These are phyloP conservation scores for Penicillium sp. DNA, from an alignment of 2,329 filamentous ascomycete species.

Conservation along the genomic window DNA sequence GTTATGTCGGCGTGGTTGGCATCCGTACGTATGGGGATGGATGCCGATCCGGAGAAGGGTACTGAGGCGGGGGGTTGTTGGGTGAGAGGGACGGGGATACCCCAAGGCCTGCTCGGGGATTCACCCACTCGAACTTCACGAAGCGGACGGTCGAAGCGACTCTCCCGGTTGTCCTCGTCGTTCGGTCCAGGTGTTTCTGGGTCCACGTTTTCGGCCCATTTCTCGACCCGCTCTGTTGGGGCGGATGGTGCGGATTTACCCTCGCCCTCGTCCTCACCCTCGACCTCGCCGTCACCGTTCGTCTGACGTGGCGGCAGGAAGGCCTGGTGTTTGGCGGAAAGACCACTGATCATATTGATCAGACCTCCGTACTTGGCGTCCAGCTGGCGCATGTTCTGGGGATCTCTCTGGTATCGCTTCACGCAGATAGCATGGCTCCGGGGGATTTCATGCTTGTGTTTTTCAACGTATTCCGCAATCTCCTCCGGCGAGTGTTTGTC, in stretches of 20 bases:
- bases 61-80: conserved; percentile 27
- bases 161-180: conserved; percentile 58
- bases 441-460: conserved; percentile 91
- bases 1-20: conserved; percentile 15
- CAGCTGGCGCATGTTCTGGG: conserved; percentile 78
- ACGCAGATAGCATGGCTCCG: conserved; percentile 92
- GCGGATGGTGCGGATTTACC: conserved; percentile 34
- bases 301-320: conserved; percentile 64
- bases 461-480: conserved; percentile 89
- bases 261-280: not conserved
- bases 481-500: conserved; percentile 92
- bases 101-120: conserved; percentile 90
- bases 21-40: conserved; percentile 17
- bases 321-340: conserved; percentile 82
- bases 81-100: conserved; percentile 73
- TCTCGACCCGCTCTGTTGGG: conserved; percentile 72
- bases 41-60: conserved; percentile 25
- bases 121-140: conserved; percentile 92
- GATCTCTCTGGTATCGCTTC: conserved; percentile 81
- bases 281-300: conserved; percentile 27
- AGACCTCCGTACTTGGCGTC: conserved; percentile 93
- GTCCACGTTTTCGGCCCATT: conserved; percentile 79
- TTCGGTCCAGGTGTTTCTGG: conserved; percentile 42
- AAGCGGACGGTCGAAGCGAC: conserved; percentile 78
- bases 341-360: conserved; percentile 88